phyloP scores from a whole-genome alignment of 306 rosid species.

The Carpinus viminea region DNA sequence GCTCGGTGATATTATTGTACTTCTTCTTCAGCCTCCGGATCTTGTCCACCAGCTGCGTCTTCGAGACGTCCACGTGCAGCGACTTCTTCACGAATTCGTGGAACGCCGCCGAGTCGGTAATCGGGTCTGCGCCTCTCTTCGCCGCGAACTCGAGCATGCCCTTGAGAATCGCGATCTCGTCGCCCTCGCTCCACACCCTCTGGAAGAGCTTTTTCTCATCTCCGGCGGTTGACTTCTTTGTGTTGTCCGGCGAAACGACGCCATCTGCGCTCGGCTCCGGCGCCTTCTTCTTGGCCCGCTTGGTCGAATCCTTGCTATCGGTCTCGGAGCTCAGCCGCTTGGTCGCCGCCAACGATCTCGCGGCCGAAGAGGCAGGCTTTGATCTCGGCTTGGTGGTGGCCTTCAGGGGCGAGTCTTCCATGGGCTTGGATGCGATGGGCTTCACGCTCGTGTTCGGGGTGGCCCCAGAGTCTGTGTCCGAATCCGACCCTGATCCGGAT shows the following conservation, averaged over 20 bases:
- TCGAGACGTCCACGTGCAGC: slow-evolving; percentile 38
- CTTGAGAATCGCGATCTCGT: slow-evolving; percentile 46
- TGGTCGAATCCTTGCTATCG: slow-evolving; percentile 21
- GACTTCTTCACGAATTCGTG: slow-evolving; percentile 49
- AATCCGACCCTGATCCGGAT: slow-evolving; percentile 44
- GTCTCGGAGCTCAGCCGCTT: slow-evolving; percentile 37
- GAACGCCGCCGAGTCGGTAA: slow-evolving; percentile 30
- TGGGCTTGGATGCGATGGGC: slow-evolving; percentile 53
- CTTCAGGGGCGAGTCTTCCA: slow-evolving; percentile 42
- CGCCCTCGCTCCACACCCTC: slow-evolving; percentile 62
- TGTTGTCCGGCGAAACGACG: slow-evolving; percentile 29
- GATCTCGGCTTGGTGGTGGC: slow-evolving; percentile 37
- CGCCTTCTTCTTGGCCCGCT: slow-evolving; percentile 46
- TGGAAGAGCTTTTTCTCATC: slow-evolving; percentile 47
- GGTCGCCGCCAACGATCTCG: slow-evolving; percentile 26
- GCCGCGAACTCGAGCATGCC: slow-evolving; percentile 44
- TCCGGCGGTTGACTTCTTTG: slow-evolving; percentile 32
- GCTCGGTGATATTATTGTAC: slow-evolving; percentile 25
- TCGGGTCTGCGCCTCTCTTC: slow-evolving; percentile 39
- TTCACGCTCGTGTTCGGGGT: slow-evolving; percentile 20
- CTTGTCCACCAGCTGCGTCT: slow-evolving; percentile 49
- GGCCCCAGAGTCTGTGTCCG: slow-evolving; percentile 44
- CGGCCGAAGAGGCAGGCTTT: slow-evolving; percentile 27
- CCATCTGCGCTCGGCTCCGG: slow-evolving; percentile 23
- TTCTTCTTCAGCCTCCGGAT: slow-evolving; percentile 60